Conservation (phyloP, 2,329 filamentous ascomycete genomes). For the Mycosphaerelloides madeirae region DNA sequence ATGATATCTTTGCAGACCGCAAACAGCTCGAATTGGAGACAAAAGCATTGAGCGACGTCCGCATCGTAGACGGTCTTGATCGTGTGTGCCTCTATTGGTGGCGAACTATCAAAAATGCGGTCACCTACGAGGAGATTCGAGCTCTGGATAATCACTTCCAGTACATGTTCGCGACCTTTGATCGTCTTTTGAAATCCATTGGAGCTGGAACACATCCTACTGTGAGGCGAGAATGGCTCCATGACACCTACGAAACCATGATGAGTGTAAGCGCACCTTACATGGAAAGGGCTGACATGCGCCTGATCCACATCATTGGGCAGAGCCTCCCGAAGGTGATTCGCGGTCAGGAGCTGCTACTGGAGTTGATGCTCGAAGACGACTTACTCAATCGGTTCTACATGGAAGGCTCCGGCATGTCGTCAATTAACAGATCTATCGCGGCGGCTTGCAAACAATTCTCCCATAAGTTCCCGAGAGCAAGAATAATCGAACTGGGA, state of each 20-base stretch:
- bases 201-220: constrained; percentile 14
- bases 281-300: constrained; percentile 15
- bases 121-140: constrained; percentile 10
- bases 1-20: constrained; percentile 12
- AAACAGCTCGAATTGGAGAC: constrained; percentile 10
- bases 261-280: constrained; percentile 8
- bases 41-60: constrained; percentile 9
- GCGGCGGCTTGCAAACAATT: constrained; percentile 22
- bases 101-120: constrained; percentile 11
- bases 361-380: constrained; percentile 16
- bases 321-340: constrained; percentile 35
- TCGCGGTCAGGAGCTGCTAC: constrained; percentile 22
- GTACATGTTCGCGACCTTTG: constrained; percentile 6
- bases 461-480: constrained; percentile 38
- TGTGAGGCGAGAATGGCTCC: constrained; percentile 8
- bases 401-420: constrained; percentile 36
- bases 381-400: constrained; percentile 18
- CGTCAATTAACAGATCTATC: constrained; percentile 33
- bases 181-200: too few species aligned
- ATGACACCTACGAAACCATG: constrained; percentile 14
- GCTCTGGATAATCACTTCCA: constrained; percentile 9
- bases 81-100: constrained; percentile 14
- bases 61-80: constrained; percentile 16
- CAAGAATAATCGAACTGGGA: constrained; percentile 44
- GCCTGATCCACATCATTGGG: constrained; percentile 23